A percentile compares a stretch with the other conserved stretches of the same genome.
These are phyloP conservation scores for Boletellus ananiceps DNA, from an alignment of 768 basidiomycete species.

Conservation along the genomic window DNA sequence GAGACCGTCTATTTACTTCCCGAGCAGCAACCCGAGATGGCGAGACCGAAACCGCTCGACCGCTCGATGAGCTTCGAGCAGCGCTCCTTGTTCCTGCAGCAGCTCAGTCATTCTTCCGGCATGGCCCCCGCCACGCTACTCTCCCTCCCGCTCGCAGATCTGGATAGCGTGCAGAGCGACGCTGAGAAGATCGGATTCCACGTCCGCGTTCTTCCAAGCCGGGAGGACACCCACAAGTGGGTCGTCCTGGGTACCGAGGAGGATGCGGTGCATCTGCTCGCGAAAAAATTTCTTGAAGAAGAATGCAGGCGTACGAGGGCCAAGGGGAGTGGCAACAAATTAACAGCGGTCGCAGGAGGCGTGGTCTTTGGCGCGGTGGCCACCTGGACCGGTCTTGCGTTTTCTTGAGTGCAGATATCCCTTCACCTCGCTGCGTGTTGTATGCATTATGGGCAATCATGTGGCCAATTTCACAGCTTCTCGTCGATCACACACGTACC, in stretches of 20 bases:
- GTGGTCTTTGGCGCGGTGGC: slow-evolving; percentile 60
- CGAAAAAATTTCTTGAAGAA: slow-evolving; percentile 27
- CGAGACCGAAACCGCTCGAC: slow-evolving; percentile 30
- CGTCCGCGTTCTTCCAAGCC: slow-evolving; percentile 35
- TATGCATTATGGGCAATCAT: background rate
- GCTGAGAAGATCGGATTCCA: slow-evolving; percentile 44
- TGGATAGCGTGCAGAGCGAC: slow-evolving; percentile 36
- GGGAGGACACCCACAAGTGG: slow-evolving; percentile 35
- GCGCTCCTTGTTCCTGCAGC: slow-evolving; percentile 47
- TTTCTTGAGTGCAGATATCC: slow-evolving; percentile 32
- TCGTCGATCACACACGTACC: background rate
- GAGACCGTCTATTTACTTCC: slow-evolving; percentile 25
- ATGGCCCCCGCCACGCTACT: slow-evolving; percentile 45
- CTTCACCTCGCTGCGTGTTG: background rate
- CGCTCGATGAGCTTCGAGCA: slow-evolving; percentile 51
- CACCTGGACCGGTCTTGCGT: slow-evolving; percentile 55
- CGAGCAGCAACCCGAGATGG: slow-evolving; percentile 2
- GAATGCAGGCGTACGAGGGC: slow-evolving; percentile 20
- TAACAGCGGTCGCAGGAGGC: slow-evolving; percentile 48
- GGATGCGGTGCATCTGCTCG: slow-evolving; percentile 38
- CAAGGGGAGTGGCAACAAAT: slow-evolving; percentile 25
- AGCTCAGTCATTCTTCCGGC: slow-evolving; percentile 34
- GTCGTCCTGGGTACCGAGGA: slow-evolving; percentile 52
- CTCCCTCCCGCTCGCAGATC: slow-evolving; percentile 42
- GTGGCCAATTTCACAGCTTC: background rate